Base-by-base conservation (phyloP, 1,139 yeast species). In the Suhomyces yuchorum region DNA sequence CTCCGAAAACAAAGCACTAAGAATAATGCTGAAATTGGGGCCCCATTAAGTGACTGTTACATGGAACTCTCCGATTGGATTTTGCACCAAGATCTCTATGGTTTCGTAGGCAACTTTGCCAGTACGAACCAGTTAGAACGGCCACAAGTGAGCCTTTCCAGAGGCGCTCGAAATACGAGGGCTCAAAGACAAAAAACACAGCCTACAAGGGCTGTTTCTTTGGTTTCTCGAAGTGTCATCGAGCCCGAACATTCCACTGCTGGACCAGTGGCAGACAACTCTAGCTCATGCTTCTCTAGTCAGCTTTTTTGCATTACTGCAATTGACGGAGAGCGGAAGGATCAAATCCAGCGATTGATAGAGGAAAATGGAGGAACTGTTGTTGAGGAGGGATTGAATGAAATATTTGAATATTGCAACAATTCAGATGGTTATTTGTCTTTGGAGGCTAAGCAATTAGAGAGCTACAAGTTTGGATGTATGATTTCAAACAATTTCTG, bases 401-500 rank as follows among this genome's bases (percentile, higher is more conserved):
- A 67, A 43, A 46, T 71, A 2, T 60, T 72, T 38, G 55, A 58
- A 0, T 67, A 63, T 50, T 23, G 49, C 6, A 37, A 40, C 2
- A 43, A 46, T 14, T 48, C 51, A 2, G 51, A 52, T 2, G 52
- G 51, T 1, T 36, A 51, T 28, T 48, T 46, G 51, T 49, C 33
- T n/a, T 51, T 55, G 43, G 42, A 39, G 3, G 52, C 59, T 8
- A 49, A 54, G 12, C 46, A 51, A n/a, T 50, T 67, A 18, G 48
- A 50, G 5, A 55, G 56, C 2, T 67, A 61, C 52, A 67, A 58
- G 30, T 87, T 90, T 69, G 90, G 78, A 2, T 92, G 91, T 1
- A 72, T 88, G 40, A 64, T 90, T 1, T 77, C 96, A 0, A 75
- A 76, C 37, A 75, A 72, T 18, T 75, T 76, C 54, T 74, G 81